Percentiles rank a stretch among this genome's conserved stretches.
Conservation (phyloP, 768 basidiomycete genomes). For the Leccinum disarticulatum region DNA sequence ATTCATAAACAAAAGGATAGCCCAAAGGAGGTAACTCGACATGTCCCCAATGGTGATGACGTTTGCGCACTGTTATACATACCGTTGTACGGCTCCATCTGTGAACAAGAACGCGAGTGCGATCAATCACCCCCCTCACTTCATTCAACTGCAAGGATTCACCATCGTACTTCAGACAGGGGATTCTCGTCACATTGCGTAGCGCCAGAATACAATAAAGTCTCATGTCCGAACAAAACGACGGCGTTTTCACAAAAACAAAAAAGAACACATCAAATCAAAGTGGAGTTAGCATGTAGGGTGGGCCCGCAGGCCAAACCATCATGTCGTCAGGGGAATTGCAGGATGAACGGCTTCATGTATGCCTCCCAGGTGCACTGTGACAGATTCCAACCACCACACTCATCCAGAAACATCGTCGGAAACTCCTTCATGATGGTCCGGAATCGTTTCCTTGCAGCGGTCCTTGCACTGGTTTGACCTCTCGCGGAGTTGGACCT, state of each 20-base stretch:
- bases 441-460: slow-evolving; percentile 25
- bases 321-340: slow-evolving; percentile 50
- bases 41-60: slow-evolving; percentile 4
- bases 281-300: slow-evolving; percentile 2
- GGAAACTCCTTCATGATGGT: slow-evolving; percentile 36
- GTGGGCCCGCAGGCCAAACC: background rate
- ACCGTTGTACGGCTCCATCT: background rate
- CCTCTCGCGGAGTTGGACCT: slow-evolving; percentile 7
- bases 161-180: slow-evolving; percentile 1
- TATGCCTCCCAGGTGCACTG: slow-evolving; percentile 58
- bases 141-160: background rate
- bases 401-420: slow-evolving; percentile 36
- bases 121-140: slow-evolving; percentile 13
- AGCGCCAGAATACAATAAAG: slow-evolving; percentile 2
- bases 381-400: slow-evolving; percentile 47
- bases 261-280: slow-evolving; percentile 1
- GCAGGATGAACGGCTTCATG: slow-evolving; percentile 64
- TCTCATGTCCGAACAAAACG: slow-evolving; percentile 21
- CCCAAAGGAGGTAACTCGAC: slow-evolving; percentile 3
- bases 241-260: slow-evolving; percentile 10
- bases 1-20: background rate
- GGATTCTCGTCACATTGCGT: background rate
- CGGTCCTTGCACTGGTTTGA: slow-evolving; percentile 22
- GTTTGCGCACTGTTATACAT: background rate
- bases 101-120: slow-evolving; percentile 1